These are phyloP conservation scores for Amoebophrya sp. DNA, from an alignment of 169 alveolate species.

Conservation along the genomic window DNA sequence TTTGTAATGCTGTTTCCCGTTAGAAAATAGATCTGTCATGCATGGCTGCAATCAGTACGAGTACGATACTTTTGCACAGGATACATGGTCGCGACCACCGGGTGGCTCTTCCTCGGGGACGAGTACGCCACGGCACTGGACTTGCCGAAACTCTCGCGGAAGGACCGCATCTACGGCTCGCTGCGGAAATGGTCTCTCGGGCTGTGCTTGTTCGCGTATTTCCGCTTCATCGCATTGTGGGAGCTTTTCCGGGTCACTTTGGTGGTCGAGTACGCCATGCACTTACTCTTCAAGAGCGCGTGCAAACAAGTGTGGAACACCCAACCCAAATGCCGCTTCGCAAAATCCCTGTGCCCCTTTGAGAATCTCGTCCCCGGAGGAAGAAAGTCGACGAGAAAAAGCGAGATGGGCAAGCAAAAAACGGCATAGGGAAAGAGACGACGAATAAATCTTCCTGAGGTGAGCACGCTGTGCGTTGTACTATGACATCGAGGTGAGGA, in stretches of 20 bases:
- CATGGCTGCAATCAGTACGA: too few species aligned
- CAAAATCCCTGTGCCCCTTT: background rate
- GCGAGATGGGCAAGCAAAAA: too few species aligned
- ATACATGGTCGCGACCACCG: background rate
- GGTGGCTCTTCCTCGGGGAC: background rate
- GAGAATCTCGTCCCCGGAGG: too few species aligned
- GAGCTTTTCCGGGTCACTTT: background rate
- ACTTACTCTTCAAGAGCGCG: background rate
- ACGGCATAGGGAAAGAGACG: too few species aligned
- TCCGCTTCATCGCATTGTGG: background rate
- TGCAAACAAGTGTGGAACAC: background rate
- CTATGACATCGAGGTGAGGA: too few species aligned
- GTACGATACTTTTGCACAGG: too few species aligned
- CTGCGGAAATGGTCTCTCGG: background rate
- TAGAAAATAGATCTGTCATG: too few species aligned
- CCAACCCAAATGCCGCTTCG: background rate
- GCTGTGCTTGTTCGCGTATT: background rate
- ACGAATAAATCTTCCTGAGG: too few species aligned
- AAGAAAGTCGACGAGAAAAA: too few species aligned
- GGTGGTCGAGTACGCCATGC: background rate
- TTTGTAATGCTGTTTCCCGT: too few species aligned
- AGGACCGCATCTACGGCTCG: background rate
- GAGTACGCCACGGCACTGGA: background rate
- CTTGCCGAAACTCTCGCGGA: background rate
- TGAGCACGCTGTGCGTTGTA: too few species aligned